Percentiles rank a stretch among this genome's conserved stretches.
phyloP scores from a whole-genome alignment of 1,284 basidiomycete species.

The Entoloma clypeatum region DNA sequence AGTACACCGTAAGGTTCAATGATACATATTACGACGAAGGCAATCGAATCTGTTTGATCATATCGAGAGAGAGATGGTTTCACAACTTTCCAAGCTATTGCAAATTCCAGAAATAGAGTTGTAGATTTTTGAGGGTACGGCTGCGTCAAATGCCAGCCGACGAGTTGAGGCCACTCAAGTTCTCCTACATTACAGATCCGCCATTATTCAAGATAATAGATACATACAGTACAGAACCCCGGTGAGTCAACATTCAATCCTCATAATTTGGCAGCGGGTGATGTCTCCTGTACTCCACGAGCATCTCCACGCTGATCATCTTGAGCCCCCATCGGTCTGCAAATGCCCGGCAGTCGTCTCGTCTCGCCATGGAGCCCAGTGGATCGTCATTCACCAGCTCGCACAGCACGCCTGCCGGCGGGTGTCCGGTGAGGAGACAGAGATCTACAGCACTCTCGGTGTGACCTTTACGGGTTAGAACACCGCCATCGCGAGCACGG shows the following conservation, averaged over 20 bases:
- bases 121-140: no score
- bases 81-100: no score
- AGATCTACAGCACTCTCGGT: constrained; percentile 92
- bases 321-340: constrained; percentile 90
- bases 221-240: not conserved
- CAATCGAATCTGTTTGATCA: not conserved
- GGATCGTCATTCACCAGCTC: constrained; percentile 93
- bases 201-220: no score
- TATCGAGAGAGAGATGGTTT: constrained; percentile 5
- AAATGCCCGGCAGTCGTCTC: constrained; percentile 90
- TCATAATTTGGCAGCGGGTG: constrained; percentile 18
- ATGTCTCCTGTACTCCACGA: constrained; percentile 43
- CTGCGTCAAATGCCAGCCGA: not conserved
- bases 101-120: no score
- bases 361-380: constrained; percentile 92
- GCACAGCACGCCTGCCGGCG: constrained; percentile 85
- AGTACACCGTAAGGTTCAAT: no score
- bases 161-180: no score
- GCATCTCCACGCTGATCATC: constrained; percentile 91
- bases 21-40: no score
- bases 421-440: constrained; percentile 75
- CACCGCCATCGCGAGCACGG: constrained; percentile 83
- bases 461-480: constrained; percentile 84
- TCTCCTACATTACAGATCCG: no score
- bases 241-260: constrained; percentile 1